Evolutionary conservation across 1,139 yeast genomes (phyloP).

Genomic region (Lodderomyces oxycetoniae): DNA sequence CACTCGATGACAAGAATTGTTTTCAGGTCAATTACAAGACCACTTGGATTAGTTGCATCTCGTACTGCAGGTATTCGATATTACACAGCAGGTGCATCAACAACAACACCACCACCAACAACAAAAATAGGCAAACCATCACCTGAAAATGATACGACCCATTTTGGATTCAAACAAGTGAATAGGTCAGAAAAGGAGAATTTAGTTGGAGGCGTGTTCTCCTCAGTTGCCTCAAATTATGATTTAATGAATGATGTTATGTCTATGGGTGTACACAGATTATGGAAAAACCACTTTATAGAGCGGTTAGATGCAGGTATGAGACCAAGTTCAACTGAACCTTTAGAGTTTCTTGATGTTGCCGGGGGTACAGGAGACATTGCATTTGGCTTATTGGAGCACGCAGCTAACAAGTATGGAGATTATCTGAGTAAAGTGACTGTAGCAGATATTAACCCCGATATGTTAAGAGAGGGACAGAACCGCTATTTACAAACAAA

Average conservation of each 20-base stretch:
- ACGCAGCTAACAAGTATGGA: constrained; percentile 74
- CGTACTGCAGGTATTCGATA: constrained; percentile 3
- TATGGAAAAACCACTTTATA: constrained; percentile 93
- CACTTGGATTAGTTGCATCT: constrained; percentile 5
- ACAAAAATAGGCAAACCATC: constrained; percentile 6
- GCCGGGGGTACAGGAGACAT: constrained; percentile 99
- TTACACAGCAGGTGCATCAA: constrained; percentile 5
- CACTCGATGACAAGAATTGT: constrained; percentile 2
- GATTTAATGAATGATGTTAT: constrained; percentile 97
- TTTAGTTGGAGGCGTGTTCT: constrained; percentile 83
- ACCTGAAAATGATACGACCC: constrained; percentile 50
- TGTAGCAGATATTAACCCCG: constrained; percentile 90
- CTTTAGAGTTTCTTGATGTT: constrained; percentile 85
- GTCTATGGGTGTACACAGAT: constrained; percentile 91
- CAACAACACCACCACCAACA: constrained; percentile 5
- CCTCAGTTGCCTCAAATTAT: constrained; percentile 90
- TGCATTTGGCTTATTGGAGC: constrained; percentile 91
- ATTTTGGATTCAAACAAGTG: constrained; percentile 89
- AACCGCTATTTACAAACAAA: constrained; percentile 55
- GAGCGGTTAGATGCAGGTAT: constrained; percentile 87
- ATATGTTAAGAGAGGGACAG: constrained; percentile 92
- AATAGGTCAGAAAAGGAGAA: constrained; percentile 78
- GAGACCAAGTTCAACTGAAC: constrained; percentile 76
- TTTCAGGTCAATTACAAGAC: constrained; percentile 3
- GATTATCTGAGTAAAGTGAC: constrained; percentile 81